Evolutionary conservation across 768 basidiomycete species (phyloP), one percentile per base, ranked within the genome.

Genomic region (Termitomyces sp.): DNA sequence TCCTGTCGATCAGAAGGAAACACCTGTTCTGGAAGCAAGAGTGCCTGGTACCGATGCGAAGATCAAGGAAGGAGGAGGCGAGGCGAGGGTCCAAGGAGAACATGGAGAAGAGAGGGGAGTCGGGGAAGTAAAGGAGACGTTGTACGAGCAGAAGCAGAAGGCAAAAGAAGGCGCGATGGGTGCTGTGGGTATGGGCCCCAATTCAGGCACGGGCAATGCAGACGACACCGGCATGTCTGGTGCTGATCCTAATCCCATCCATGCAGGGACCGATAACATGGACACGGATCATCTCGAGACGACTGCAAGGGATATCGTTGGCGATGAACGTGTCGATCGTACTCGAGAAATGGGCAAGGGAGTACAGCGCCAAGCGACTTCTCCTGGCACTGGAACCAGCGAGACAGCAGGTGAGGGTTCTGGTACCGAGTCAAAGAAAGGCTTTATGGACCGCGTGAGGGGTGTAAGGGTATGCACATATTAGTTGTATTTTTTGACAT

Each of bases 21-120:
- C 71, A 3, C 73, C 74, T 8, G 65, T 73, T 1, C 56, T 71
- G 6, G 70, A 74, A 41, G 70, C 65, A 0, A 53, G 62, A 2
- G 53, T 72, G 1, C 72, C 74, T 6, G 76, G 72, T 0, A 70
- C 72, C 0, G 68, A 67, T 17, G 61, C 62, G 23, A 63, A 40
- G 0, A 43, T 72, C 11, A 62, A 64, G 85, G 6, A 74, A 72
- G 23, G 77, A 78, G 12, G 77, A 78, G 43, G 44, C 1, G 77
- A 76, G 17, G 66, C 72, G 1, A 63, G 63, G 17, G 57, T 76
- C 3, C 67, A 60, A 48, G 62, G 69, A 3, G 67, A 63, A 5
- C 68, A 74, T 15, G 75, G 74, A 0, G 60, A 69, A 14, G 73
- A 72, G 40, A 67, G 63, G 40, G 63, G 64, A 0, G 35, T 67